Conservation (phyloP, 2,329 filamentous ascomycete species). For the Exserohilum turcica region DNA sequence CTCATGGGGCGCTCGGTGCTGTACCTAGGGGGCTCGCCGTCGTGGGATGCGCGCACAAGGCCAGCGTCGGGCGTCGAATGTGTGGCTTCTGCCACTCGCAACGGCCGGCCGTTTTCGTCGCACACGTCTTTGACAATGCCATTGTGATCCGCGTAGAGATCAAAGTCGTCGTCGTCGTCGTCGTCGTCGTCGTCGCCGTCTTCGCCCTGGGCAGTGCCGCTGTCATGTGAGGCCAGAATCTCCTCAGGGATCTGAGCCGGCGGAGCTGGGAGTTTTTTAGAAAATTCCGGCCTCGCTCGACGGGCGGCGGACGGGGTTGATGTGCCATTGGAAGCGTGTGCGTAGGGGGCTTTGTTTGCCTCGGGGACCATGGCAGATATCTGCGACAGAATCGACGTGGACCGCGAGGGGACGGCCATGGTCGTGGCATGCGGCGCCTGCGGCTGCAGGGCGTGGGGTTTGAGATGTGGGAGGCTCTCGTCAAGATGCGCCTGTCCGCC, state of each 20-base stretch:
- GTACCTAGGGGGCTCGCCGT: constrained; percentile 31
- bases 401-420: constrained; percentile 32
- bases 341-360: constrained; percentile 33
- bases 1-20: constrained; percentile 47
- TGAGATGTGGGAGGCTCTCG: constrained; percentile 13
- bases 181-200: no score
- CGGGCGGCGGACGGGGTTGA: constrained; percentile 40
- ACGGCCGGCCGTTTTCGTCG: constrained; percentile 37
- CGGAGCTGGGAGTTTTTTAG: constrained; percentile 23
- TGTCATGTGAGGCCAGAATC: constrained; percentile 16
- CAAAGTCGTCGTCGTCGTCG: constrained; percentile 42
- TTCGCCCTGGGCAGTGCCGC: constrained; percentile 22
- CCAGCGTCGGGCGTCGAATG: constrained; percentile 6
- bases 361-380: constrained; percentile 46
- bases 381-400: constrained; percentile 44
- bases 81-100: constrained; percentile 26
- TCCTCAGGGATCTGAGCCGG: constrained; percentile 35
- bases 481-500: constrained; percentile 20
- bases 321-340: constrained; percentile 35
- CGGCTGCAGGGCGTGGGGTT: constrained; percentile 19
- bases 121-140: constrained; percentile 44
- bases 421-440: constrained; percentile 16
- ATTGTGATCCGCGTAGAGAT: constrained; percentile 47
- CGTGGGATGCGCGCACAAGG: constrained; percentile 15
- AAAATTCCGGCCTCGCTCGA: constrained; percentile 32